Base-by-base conservation (phyloP, 768 basidiomycete genomes). In the Podaxis carcinomalis region DNA sequence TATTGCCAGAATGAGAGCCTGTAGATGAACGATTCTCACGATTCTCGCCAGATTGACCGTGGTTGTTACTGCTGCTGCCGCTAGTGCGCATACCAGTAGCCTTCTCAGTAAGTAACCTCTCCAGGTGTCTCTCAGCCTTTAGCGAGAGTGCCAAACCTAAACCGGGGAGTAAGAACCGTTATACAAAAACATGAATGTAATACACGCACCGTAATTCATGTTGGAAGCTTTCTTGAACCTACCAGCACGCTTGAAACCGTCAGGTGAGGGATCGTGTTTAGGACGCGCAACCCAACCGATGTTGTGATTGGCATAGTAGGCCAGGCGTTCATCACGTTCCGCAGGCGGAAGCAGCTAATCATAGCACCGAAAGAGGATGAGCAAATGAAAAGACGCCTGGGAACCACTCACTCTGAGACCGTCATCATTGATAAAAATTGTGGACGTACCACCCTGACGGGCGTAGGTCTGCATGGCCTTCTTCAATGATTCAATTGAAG, bases 151-250 rank as follows among this genome's bases (percentile, higher is more conserved):
- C 79, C n/a, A 91, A 80, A 5, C 80, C 65, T 66, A 57, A 11
- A 3, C 53, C n/a, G 6, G 2, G 27, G 27, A 39, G 2, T 62
- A 35, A 59, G 37, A 6, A 37, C 2, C 28, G 14, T 11, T 5
- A 21, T 4, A 5, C 23, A 21, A 3, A 32, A 16, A 50, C 32
- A 5, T 16, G 25, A 51, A 27, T 13, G 36, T 23, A 42, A 51
- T 21, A 9, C 21, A 66, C 66, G 0, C 49, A 68, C 83, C 92
- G 66, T 89, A 93, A 70, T 95, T 96, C 88, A 95, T 87, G 73
- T 96, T 96, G 14, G 86, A 88, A 0, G 93, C 93, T 74, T 96
- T 96, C 79, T 96, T 96, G 81, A 96, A 96, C 21, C 93, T 82
- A 35, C 94, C 93, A 3, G 88, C 87, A 42, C 81, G 85, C 78